Base-by-base conservation (phyloP, 495 filamentous ascomycete genomes). In the Cetradonia linearis region DNA sequence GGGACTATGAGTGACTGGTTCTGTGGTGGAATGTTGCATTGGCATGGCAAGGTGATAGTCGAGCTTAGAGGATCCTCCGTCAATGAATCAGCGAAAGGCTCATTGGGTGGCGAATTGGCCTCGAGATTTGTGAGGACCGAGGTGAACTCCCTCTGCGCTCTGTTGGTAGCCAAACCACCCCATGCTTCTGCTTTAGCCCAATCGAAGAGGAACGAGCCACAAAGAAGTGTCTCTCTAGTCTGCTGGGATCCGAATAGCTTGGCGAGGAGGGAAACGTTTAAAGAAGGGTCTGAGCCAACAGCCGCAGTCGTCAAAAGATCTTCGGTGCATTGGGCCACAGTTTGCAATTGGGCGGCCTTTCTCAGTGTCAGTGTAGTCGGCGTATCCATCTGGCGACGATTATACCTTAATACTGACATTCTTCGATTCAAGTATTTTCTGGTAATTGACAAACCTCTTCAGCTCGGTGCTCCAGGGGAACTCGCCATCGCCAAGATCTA, bases 121-220 rank as follows among this genome's bases (percentile, higher is more conserved):
- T 61, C 7, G 18, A 40, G 33, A 10, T 34, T 49, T 53, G 60
- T 33, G 55, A 53, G 6, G 13, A 31, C 38, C 14, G 60, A 34
- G 18, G 20, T 23, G 9, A 52, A 33, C 7, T 56, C 42, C 25
- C 54, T 58, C 16, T 37, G 44, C 20, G 42, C 8, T 23, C 33
- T 44, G 3, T 25, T 46, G 31, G 54, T 42, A 23, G 50, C n/a
- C 48, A 36, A 6, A 30, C 55, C 30, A 7, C 59, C 59, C 59
- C 59, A 61, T 47, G 38, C 11, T 31, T 61, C 59, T 27, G 37
- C 46, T 30, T 31, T 65, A 10, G 77, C 78, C 37, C 73, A 72
- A 30, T 73, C 68, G 65, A 76, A 85, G 14, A 84, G 70, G n/a
- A 71, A 75, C 25, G 81, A 84, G 54, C 71, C 71, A 38, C 71